These are phyloP conservation scores for Crithidia sp. DNA, from an alignment of 208 protist genomes.

Conservation along the genomic window DNA sequence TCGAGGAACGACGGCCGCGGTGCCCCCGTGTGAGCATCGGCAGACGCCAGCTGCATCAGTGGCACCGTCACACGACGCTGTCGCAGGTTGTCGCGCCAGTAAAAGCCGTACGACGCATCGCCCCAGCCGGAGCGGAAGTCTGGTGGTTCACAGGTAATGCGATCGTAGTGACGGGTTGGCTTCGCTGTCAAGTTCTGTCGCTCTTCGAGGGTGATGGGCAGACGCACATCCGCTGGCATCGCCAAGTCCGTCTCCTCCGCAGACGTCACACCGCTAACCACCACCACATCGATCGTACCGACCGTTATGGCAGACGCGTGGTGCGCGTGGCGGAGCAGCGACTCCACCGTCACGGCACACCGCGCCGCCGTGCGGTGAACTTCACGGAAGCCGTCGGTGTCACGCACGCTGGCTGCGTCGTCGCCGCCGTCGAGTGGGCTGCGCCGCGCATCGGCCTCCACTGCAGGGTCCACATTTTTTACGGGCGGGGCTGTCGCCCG, in stretches of 20 bases:
- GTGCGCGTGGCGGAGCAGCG: conserved; percentile 38
- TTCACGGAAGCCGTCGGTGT: conserved; percentile 20
- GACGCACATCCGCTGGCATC: conserved; percentile 1
- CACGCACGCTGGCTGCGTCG: not conserved
- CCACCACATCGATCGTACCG: conserved; percentile 32
- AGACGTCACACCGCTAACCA: conserved; percentile 2
- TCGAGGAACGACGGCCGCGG: not conserved
- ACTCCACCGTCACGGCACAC: conserved; percentile 40
- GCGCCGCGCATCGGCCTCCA: conserved; percentile 1
- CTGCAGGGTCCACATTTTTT: not conserved
- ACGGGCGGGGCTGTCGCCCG: not conserved
- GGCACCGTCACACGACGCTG: conserved; percentile 52
- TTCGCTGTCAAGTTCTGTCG: not conserved
- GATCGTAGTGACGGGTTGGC: conserved; percentile 19
- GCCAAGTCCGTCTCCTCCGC: not conserved
- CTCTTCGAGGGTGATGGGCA: conserved; percentile 22
- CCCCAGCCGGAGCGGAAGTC: conserved; percentile 28
- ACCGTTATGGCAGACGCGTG: conserved; percentile 31
- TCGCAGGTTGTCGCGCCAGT: conserved; percentile 61
- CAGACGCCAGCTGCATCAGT: conserved; percentile 7
- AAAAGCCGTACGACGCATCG: conserved; percentile 44
- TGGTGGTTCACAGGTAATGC: conserved; percentile 38
- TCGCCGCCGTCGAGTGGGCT: conserved; percentile 12
- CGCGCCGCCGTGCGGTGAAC: conserved; percentile 17
- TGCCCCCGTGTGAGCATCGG: not conserved